phyloP scores from a whole-genome alignment of 768 basidiomycete genomes.

The Boletus sp. region DNA sequence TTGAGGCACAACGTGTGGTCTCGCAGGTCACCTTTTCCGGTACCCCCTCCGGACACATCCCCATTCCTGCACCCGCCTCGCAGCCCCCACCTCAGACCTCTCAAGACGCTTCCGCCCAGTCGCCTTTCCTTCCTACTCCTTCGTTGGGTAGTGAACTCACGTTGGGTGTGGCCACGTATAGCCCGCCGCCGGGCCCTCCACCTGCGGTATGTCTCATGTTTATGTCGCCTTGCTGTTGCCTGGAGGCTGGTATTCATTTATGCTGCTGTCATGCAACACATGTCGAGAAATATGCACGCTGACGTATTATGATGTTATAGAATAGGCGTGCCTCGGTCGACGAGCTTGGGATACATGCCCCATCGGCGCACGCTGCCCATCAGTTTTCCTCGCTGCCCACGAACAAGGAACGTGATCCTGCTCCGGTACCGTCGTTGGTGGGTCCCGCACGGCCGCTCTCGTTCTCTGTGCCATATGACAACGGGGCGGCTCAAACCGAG shows the following conservation, averaged over 20 bases:
- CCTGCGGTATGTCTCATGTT: slow-evolving; percentile 17
- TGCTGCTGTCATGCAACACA: slow-evolving; percentile 14
- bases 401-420: slow-evolving; percentile 38
- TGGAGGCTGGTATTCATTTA: slow-evolving; percentile 13
- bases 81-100: slow-evolving; percentile 1
- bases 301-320: slow-evolving; percentile 12
- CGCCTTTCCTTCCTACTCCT: slow-evolving; percentile 32
- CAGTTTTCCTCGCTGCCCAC: slow-evolving; percentile 68
- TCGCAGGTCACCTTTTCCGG: slow-evolving; percentile 50
- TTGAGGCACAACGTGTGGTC: slow-evolving; percentile 60
- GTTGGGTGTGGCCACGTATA: slow-evolving; percentile 14
- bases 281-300: slow-evolving; percentile 7
- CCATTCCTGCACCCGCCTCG: not conserved
- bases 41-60: slow-evolving; percentile 29
- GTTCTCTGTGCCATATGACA: slow-evolving; percentile 5
- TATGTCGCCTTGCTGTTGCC: slow-evolving; percentile 18
- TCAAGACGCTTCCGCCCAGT: not conserved
- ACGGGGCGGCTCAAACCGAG: slow-evolving; percentile 9
- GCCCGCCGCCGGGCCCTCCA: slow-evolving; percentile 9
- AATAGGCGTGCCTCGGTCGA: slow-evolving; percentile 22
- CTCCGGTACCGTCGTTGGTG: slow-evolving; percentile 10
- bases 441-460: slow-evolving; percentile 7
- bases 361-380: not conserved
- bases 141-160: slow-evolving; percentile 33
- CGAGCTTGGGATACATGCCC: slow-evolving; percentile 25